phyloP scores from a whole-genome alignment of 2,329 filamentous ascomycete genomes.

The Xylaria sp. region DNA sequence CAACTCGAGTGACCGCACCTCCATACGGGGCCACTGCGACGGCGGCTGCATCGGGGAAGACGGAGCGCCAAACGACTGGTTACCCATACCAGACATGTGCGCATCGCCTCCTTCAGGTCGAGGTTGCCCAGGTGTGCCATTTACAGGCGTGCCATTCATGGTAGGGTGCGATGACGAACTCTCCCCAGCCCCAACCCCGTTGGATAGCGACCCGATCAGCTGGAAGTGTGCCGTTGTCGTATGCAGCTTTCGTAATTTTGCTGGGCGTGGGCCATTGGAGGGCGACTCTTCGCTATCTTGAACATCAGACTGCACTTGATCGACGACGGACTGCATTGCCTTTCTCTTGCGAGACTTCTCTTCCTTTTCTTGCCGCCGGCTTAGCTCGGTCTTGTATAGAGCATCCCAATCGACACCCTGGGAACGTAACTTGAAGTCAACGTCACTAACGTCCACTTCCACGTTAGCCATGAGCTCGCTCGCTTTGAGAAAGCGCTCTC shows the following conservation, averaged over 20 bases:
- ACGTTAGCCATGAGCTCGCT: conserved; percentile 93
- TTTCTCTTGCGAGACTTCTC: conserved; percentile 66
- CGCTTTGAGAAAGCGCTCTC: conserved; percentile 79
- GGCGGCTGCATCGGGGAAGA: conserved; percentile 54
- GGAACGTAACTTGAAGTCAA: conserved; percentile 65
- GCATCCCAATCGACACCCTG: conserved; percentile 75
- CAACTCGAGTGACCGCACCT: conserved; percentile 36
- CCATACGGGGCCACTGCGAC: conserved; percentile 43
- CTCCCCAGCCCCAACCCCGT: conserved; percentile 57
- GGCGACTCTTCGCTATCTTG: conserved; percentile 51
- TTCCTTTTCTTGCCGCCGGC: conserved; percentile 61
- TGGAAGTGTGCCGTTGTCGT: conserved; percentile 56
- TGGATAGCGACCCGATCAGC: conserved; percentile 61
- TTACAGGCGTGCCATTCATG: conserved; percentile 63
- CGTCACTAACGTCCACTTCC: conserved; percentile 83
- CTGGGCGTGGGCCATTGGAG: conserved; percentile 49
- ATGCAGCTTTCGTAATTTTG: conserved; percentile 47
- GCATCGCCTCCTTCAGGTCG: conserved; percentile 58
- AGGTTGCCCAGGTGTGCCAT: conserved; percentile 57
- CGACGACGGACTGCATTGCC: conserved; percentile 59
- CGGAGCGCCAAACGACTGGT: conserved; percentile 46
- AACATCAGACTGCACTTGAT: conserved; percentile 55
- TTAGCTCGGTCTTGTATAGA: conserved; percentile 73
- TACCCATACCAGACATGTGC: conserved; percentile 61
- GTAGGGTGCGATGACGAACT: conserved; percentile 42